phyloP scores from a whole-genome alignment of 305 asterid genomes.

The Ruellia speciosa region DNA sequence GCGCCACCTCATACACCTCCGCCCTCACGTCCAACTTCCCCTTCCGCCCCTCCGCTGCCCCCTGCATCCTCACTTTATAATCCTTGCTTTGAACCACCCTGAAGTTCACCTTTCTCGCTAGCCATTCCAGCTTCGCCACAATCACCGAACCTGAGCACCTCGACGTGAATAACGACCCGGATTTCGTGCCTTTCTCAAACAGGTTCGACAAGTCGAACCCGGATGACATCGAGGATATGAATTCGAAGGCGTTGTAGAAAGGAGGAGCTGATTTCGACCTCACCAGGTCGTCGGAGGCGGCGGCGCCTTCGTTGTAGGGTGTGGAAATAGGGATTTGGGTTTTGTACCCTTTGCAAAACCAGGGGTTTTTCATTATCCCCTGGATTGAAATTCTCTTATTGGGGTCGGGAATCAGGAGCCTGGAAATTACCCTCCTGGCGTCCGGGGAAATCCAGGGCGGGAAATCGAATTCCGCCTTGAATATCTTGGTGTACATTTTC shows the following conservation, averaged over 20 bases:
- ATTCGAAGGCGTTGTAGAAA: slow-evolving; percentile 63
- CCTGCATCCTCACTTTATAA: slow-evolving; percentile 55
- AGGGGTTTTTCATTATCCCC: slow-evolving; percentile 42
- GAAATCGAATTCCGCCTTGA: slow-evolving; percentile 51
- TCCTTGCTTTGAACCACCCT: slow-evolving; percentile 37
- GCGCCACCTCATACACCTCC: slow-evolving; percentile 73
- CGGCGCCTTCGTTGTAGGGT: slow-evolving; percentile 15
- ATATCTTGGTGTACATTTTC: slow-evolving; percentile 62
- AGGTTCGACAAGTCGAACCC: slow-evolving; percentile 64
- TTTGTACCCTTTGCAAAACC: slow-evolving; percentile 46
- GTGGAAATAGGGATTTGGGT: slow-evolving; percentile 29
- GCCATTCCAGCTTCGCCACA: slow-evolving; percentile 39
- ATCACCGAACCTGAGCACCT: slow-evolving; percentile 44
- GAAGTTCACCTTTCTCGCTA: slow-evolving; percentile 52
- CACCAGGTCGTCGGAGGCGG: slow-evolving; percentile 20
- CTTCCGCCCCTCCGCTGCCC: slow-evolving; percentile 56
- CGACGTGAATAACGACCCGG: slow-evolving; percentile 59
- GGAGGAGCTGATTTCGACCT: slow-evolving; percentile 53
- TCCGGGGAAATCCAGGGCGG: slow-evolving; percentile 69
- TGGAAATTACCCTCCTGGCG: slow-evolving; percentile 43
- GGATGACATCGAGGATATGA: slow-evolving; percentile 77
- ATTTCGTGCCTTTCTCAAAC: slow-evolving; percentile 38
- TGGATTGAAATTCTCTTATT: slow-evolving; percentile 41
- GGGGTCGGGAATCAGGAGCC: slow-evolving; percentile 54
- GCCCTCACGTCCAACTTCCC: slow-evolving; percentile 54